These are phyloP conservation scores for Hypoxylon sp. DNA, from an alignment of 2,329 filamentous ascomycete genomes.

Conservation along the genomic window DNA sequence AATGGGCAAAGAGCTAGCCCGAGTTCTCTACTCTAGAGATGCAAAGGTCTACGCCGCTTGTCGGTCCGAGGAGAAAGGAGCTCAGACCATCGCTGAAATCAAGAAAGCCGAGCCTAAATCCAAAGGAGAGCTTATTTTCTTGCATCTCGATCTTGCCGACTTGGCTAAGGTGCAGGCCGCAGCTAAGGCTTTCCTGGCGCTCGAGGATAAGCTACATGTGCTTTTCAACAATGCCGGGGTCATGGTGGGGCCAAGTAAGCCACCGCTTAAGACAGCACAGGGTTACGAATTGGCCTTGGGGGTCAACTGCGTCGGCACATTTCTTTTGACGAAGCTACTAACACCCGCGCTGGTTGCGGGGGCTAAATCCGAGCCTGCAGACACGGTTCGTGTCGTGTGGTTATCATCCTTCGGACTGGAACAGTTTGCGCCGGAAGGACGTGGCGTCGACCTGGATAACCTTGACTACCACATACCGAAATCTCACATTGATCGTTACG, in stretches of 20 bases:
- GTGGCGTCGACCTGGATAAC: slow-evolving; percentile 45
- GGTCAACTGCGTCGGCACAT: neutral
- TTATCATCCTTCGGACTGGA: slow-evolving; percentile 42
- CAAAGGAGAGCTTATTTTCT: slow-evolving; percentile 56
- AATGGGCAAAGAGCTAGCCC: slow-evolving; percentile 58
- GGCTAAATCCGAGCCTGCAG: slow-evolving; percentile 24
- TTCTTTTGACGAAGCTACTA: neutral
- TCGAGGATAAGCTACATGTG: slow-evolving; percentile 57
- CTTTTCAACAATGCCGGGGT: slow-evolving; percentile 58
- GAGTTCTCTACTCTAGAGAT: slow-evolving; percentile 59
- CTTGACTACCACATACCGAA: slow-evolving; percentile 42
- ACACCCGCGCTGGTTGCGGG: neutral
- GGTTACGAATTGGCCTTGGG: neutral
- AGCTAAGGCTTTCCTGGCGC: slow-evolving; percentile 53
- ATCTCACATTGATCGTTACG: slow-evolving; percentile 37
- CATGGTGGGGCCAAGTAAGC: slow-evolving; percentile 49
- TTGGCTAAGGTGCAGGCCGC: slow-evolving; percentile 57
- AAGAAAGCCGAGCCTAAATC: slow-evolving; percentile 49
- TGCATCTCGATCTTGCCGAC: slow-evolving; percentile 58
- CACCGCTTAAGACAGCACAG: slow-evolving; percentile 49
- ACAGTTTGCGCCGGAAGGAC: slow-evolving; percentile 26
- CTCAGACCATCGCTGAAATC: slow-evolving; percentile 58
- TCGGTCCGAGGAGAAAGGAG: slow-evolving; percentile 58
- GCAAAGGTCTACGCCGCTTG: slow-evolving; percentile 63
- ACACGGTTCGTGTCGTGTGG: slow-evolving; percentile 37